Evolutionary conservation across 148 eudicot genomes (phyloP).

Genomic region (Persicaria maculosa): DNA sequence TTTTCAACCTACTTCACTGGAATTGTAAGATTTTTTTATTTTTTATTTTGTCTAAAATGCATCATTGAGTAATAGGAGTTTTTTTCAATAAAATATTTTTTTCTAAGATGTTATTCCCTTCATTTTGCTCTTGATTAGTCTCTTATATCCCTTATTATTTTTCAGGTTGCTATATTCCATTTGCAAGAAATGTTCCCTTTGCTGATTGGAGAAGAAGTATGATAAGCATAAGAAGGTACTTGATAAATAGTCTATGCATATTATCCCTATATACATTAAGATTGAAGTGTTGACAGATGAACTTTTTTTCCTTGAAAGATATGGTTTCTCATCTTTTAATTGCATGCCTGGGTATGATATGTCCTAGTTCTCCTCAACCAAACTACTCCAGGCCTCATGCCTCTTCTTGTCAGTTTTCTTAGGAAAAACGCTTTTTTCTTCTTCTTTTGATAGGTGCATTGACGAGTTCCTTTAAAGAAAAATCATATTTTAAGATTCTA

Average conservation of each 20-base stretch:
- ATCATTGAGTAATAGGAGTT: neutral
- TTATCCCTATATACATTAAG: neutral
- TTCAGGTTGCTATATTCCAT: constrained; percentile 79
- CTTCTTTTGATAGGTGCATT: neutral
- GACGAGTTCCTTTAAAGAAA: neutral
- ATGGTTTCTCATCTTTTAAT: neutral
- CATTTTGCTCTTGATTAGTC: neutral
- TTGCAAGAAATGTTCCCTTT: constrained; percentile 45
- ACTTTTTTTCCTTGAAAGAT: constrained; percentile 1
- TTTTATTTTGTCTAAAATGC: neutral
- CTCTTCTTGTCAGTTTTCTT: neutral
- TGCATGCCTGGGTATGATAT: neutral
- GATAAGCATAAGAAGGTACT: constrained; percentile 67
- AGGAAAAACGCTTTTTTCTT: neutral
- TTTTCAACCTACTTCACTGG: constrained; percentile 90
- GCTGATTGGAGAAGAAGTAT: constrained; percentile 75
- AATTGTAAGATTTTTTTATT: constrained; percentile 90
- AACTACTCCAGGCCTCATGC: neutral
- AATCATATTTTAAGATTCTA: neutral
- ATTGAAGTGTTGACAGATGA: neutral
- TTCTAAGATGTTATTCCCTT: neutral
- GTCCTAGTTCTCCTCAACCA: neutral
- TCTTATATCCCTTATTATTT: constrained; percentile 8
- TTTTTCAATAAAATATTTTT: neutral
- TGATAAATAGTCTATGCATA: neutral